A percentile compares a stretch with the other conserved stretches of the same genome.
Evolutionary conservation across 169 alveolate species (phyloP).

Genomic region (Toxoplasma gondii): DNA sequence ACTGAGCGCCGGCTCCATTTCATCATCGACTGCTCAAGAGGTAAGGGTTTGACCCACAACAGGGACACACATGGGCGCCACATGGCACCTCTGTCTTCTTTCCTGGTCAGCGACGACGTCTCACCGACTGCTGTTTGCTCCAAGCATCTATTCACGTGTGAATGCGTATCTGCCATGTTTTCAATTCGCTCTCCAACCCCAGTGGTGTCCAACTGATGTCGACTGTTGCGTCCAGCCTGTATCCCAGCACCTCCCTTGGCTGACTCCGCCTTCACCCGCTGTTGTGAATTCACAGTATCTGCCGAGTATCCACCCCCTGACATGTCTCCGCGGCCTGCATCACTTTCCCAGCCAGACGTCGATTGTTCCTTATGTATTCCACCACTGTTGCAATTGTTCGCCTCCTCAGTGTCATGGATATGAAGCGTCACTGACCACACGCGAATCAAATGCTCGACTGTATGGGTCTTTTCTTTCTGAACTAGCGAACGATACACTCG

Average conservation of each 20-base stretch:
- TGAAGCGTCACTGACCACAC: constrained; percentile 33
- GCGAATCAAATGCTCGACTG: constrained; percentile 9
- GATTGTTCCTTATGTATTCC: background rate
- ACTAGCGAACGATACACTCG: constrained; percentile 29
- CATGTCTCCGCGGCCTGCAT: too few species aligned
- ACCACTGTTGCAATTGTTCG: background rate
- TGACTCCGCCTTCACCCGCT: too few species aligned
- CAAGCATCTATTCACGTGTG: too few species aligned
- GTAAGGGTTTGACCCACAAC: constrained; percentile 29
- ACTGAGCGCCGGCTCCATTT: constrained; percentile 5
- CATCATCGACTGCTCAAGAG: constrained; percentile 28
- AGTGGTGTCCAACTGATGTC: too few species aligned
- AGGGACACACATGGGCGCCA: constrained; percentile 33
- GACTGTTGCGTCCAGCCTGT: too few species aligned
- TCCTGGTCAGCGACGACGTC: too few species aligned
- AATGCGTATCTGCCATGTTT: too few species aligned
- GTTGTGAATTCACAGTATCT: too few species aligned
- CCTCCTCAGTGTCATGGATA: background rate
- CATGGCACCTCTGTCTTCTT: background rate
- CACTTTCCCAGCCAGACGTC: background rate
- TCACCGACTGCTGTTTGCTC: background rate
- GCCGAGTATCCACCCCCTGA: too few species aligned
- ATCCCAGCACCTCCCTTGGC: too few species aligned
- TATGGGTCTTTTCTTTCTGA: background rate
- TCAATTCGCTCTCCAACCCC: too few species aligned